These are phyloP conservation scores for Populus euphratica DNA, from an alignment of 345 rosid species.

Conservation along the genomic window DNA sequence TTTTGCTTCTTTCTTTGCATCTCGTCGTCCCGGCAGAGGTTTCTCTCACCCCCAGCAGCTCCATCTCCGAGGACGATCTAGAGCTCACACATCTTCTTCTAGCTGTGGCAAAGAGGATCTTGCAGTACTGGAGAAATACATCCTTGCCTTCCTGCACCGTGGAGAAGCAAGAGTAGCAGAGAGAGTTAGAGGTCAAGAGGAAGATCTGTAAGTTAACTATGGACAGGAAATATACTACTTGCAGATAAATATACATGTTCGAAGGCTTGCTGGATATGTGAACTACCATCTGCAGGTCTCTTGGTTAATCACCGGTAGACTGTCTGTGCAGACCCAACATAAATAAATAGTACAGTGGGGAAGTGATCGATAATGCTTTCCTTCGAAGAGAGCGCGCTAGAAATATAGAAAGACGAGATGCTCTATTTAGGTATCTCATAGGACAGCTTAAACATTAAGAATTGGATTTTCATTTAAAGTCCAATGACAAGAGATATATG, in stretches of 20 bases:
- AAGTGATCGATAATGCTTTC: too few species aligned
- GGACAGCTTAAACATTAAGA: too few species aligned
- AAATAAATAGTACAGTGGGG: neutral
- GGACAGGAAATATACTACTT: neutral
- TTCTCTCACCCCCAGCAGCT: neutral
- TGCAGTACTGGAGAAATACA: neutral
- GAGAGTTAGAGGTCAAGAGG: neutral
- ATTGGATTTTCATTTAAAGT: too few species aligned
- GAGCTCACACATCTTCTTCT: neutral
- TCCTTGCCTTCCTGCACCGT: neutral
- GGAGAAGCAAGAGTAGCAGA: neutral
- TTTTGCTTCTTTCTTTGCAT: too few species aligned
- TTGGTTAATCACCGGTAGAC: too few species aligned
- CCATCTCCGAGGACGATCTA: neutral
- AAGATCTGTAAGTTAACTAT: neutral
- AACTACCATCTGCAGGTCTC: neutral
- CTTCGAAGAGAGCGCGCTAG: too few species aligned
- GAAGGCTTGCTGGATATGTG: neutral
- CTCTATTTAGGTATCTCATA: too few species aligned
- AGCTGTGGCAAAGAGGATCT: neutral
- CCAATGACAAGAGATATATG: too few species aligned
- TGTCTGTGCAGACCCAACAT: neutral
- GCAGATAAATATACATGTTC: neutral
- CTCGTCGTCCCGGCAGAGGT: neutral
- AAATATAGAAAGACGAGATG: too few species aligned